Evolutionary conservation across 768 basidiomycete genomes (phyloP).

Genomic region (Boletus eberwhitei): DNA sequence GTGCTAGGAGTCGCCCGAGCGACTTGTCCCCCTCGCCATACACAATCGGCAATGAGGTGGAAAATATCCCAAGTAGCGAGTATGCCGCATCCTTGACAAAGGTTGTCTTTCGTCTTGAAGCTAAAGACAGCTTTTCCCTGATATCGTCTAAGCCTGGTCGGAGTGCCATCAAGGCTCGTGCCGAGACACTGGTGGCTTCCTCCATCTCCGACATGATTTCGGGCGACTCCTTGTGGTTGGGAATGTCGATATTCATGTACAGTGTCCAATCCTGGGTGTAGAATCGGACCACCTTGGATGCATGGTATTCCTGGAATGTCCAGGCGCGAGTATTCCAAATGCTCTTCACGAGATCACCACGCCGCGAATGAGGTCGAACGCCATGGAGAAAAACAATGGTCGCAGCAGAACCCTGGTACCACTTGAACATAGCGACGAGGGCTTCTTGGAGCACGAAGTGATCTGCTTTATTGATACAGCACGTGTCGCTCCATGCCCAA

Average conservation of each 20-base stretch:
- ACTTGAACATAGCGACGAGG: background rate
- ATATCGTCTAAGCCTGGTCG: slow-evolving; percentile 4
- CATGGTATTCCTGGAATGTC: slow-evolving; percentile 8
- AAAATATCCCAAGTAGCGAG: slow-evolving; percentile 10
- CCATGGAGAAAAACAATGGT: background rate
- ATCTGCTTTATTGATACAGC: background rate
- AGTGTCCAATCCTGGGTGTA: background rate
- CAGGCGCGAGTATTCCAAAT: slow-evolving; percentile 8
- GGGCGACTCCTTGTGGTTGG: slow-evolving; percentile 4
- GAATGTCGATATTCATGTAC: background rate
- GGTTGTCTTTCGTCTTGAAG: slow-evolving; percentile 6
- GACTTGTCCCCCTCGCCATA: slow-evolving; percentile 11
- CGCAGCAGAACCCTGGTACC: background rate
- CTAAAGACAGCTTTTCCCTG: slow-evolving; percentile 12
- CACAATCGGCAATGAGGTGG: background rate
- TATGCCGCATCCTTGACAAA: slow-evolving; percentile 11
- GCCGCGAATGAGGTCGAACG: background rate
- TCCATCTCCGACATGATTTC: slow-evolving; percentile 8
- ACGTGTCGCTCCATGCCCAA: slow-evolving; percentile 9
- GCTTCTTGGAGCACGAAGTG: background rate
- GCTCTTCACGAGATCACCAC: background rate
- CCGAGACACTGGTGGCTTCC: background rate
- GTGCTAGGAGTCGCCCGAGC: slow-evolving; percentile 3
- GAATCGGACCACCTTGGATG: slow-evolving; percentile 8
- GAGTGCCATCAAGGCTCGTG: background rate